Evolutionary conservation across 257 asterid species (phyloP), one percentile per base, ranked within the genome.

Genomic region (Solanum peruvianum): DNA sequence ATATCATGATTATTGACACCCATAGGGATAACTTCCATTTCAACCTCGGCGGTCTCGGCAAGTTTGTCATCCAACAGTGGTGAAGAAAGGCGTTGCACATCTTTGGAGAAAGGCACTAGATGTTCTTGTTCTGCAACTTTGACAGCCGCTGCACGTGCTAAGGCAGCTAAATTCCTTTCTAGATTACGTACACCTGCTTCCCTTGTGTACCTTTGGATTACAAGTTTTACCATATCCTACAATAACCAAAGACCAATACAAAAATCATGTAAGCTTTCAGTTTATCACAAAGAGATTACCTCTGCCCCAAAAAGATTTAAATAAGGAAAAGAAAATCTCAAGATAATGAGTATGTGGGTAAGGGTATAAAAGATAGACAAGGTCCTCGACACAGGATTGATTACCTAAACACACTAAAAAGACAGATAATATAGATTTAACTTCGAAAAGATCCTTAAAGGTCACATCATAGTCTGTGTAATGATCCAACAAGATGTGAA

Each of bases 101-200:
- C 97, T 91, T 96, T 94, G 93, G 96, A 91, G 44, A 97, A 93
- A 70, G 99, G 98, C 88, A 93, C 87, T 85, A 93, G 86, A 88
- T 95, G 94, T 88, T 93, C 98, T 90, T 92, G 98, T 90, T 97
- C 99, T 72, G 99, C 98, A 60, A 97, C 96, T 87, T 87, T 92
- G 64, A 97, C 99, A 47, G 99, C 99, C 23, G 98, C 99, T 70
- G 98, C 98, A 90, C 99, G 99, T 85, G 99, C 99, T 91, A 97
- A 91, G 90, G 99, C 98, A 89, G 99, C 97, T 89, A 97, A 92
- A 92, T 93, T 95, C 78, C 99, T 97, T 92, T 96, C 99, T 91
- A 97, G 93, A 90, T 90, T 92, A 47, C 99, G 98, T 35, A 97
- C 99, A 81, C 99, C 99, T 89, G 99, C 99, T 94, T 97, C 99